A percentile compares a stretch with the other conserved stretches of the same genome.
Conservation (phyloP, 257 asterid species). For the Solanum medicagineum region DNA sequence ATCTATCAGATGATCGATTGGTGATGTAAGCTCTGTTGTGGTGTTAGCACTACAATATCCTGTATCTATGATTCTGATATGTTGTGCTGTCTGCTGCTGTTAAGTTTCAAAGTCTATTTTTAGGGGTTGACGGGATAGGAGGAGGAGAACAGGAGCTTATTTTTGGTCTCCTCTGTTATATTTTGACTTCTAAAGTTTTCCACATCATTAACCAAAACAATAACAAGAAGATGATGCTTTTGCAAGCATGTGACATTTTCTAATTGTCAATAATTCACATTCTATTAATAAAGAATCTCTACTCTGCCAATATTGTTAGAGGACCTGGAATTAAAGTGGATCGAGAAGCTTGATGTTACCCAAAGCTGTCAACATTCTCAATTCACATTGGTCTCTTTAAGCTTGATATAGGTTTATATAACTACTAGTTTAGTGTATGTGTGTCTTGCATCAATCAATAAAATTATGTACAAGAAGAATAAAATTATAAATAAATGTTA, state of each 20-base stretch:
- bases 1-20: slow-evolving; percentile 88
- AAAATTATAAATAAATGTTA: too few species aligned
- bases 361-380: background rate
- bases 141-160: background rate
- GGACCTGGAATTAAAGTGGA: background rate
- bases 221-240: background rate
- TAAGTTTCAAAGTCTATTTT: background rate
- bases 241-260: background rate
- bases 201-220: background rate
- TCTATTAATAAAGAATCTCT: background rate
- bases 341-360: background rate
- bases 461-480: too few species aligned
- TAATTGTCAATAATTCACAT: background rate
- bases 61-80: background rate
- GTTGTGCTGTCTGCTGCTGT: background rate
- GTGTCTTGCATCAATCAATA: too few species aligned
- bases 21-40: slow-evolving; percentile 54
- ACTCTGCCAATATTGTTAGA: background rate
- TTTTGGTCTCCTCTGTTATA: background rate
- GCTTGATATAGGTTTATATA: background rate
- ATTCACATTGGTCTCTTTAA: background rate
- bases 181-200: background rate
- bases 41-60: background rate
- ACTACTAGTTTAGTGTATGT: background rate
- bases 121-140: background rate